phyloP scores from a whole-genome alignment of 2,329 filamentous ascomycete species.

The Stemphylium lycopersici region DNA sequence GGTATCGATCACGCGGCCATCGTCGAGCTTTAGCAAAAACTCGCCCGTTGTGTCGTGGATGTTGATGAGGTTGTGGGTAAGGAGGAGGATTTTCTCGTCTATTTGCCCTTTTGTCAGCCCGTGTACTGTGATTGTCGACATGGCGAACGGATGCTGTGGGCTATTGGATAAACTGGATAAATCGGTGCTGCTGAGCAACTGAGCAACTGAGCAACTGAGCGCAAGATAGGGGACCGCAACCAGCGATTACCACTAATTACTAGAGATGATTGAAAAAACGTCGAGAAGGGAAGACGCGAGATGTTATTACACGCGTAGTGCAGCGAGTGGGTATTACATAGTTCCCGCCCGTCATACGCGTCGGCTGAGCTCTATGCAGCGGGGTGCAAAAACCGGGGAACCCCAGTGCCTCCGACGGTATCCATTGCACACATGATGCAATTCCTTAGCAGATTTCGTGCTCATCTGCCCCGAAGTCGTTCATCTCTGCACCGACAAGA shows the following conservation, averaged over 20 bases:
- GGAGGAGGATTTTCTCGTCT: slow-evolving; percentile 64
- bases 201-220: not conserved
- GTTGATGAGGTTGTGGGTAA: slow-evolving; percentile 77
- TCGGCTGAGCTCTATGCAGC: slow-evolving; percentile 12
- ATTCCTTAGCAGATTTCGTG: slow-evolving; percentile 25
- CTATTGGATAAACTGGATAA: not conserved
- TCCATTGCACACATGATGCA: slow-evolving; percentile 1
- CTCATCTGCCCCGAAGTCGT: slow-evolving; percentile 30
- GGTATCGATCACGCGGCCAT: slow-evolving; percentile 79
- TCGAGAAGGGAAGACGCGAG: not conserved
- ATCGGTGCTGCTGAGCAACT: not conserved
- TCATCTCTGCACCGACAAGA: slow-evolving; percentile 23
- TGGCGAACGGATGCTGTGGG: slow-evolving; percentile 14
- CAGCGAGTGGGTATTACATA: slow-evolving; percentile 8
- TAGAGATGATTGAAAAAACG: not conserved
- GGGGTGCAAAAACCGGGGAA: slow-evolving; percentile 19
- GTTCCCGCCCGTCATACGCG: slow-evolving; percentile 5
- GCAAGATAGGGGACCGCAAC: not conserved
- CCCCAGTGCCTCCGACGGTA: slow-evolving; percentile 10
- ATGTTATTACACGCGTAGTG: slow-evolving; percentile 6
- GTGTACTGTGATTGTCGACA: slow-evolving; percentile 52
- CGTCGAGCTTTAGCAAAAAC: slow-evolving; percentile 72
- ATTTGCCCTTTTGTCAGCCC: slow-evolving; percentile 53
- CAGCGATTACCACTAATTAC: not conserved
- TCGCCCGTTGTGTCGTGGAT: slow-evolving; percentile 77